phyloP scores from a whole-genome alignment of 129 eudicot genomes.

The Flaveria bidentis region DNA sequence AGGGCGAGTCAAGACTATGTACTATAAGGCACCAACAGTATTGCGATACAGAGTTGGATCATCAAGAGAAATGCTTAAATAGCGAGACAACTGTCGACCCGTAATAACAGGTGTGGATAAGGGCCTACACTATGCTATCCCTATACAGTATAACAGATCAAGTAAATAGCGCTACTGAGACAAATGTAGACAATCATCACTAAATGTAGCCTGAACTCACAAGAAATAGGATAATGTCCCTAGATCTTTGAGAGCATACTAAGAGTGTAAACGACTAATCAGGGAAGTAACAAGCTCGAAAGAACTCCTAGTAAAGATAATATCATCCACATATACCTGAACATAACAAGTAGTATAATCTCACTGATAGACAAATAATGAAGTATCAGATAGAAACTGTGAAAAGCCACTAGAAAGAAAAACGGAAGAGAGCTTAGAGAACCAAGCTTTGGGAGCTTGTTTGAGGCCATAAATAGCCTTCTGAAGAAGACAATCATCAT shows the following conservation, averaged over 20 bases:
- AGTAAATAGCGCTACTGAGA: not conserved
- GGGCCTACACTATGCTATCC: too few relatives aligned
- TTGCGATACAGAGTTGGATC: too few relatives aligned
- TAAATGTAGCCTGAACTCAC: not conserved
- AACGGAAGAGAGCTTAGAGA: not conserved
- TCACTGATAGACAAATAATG: not conserved
- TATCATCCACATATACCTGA: not conserved
- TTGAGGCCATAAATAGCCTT: not conserved
- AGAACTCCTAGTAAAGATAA: not conserved
- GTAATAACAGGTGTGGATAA: too few relatives aligned
- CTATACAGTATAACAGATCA: too few relatives aligned
- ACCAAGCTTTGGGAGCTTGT: not conserved
- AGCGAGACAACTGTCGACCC: too few relatives aligned
- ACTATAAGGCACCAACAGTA: not conserved
- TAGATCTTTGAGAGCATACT: not conserved
- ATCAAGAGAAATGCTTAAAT: too few relatives aligned
- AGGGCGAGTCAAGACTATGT: not conserved
- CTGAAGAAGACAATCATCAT: not conserved
- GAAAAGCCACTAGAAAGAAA: not conserved
- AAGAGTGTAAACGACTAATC: not conserved
- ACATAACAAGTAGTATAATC: not conserved
- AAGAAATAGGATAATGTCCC: not conserved
- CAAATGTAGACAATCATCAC: not conserved
- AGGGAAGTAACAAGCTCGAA: not conserved
- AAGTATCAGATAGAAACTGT: not conserved